A percentile compares a stretch with the other conserved stretches of the same genome.
These are phyloP conservation scores for Blastobotrys serpentis DNA, from an alignment of 1,139 yeast species.

Conservation along the genomic window DNA sequence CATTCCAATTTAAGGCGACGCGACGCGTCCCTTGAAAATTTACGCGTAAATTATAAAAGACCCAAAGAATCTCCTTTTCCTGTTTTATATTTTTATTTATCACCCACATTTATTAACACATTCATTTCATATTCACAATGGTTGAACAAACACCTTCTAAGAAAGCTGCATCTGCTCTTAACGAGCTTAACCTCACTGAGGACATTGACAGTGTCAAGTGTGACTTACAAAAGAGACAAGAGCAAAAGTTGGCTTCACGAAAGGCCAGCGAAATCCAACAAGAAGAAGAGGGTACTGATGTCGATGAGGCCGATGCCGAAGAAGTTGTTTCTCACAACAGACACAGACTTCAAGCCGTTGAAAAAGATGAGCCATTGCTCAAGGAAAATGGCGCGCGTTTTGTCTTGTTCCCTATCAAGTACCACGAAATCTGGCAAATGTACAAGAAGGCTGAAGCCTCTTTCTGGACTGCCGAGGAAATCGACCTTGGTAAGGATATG, in stretches of 20 bases:
- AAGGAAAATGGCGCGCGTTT: constrained; percentile 85
- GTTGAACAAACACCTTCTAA: constrained; percentile 42
- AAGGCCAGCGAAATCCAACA: constrained; percentile 7
- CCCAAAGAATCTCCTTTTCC: constrained; percentile 8
- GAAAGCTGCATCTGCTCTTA: constrained; percentile 40
- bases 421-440: constrained; percentile 98
- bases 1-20: constrained; percentile 12
- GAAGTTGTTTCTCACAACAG: constrained; percentile 27
- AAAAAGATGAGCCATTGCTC: constrained; percentile 87
- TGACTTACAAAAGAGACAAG: constrained; percentile 22
- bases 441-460: constrained; percentile 99
- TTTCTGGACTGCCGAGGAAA: constrained; percentile 99
- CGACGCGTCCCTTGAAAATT: constrained; percentile 14
- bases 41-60: constrained; percentile 14
- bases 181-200: constrained; percentile 33
- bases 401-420: constrained; percentile 94
- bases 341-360: constrained; percentile 60
- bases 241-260: constrained; percentile 18
- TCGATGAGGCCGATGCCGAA: constrained; percentile 22
- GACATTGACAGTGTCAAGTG: constrained; percentile 28
- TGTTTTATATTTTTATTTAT: constrained; percentile 17
- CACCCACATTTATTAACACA: neutral
- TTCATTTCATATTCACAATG: constrained; percentile 14
- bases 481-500: constrained; percentile 87
- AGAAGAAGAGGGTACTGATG: constrained; percentile 19